A percentile compares a stretch with the other conserved stretches of the same genome.
Conservation (phyloP, 176 grass and related monocot genomes). For the Bolboschoenus planiculmis region DNA sequence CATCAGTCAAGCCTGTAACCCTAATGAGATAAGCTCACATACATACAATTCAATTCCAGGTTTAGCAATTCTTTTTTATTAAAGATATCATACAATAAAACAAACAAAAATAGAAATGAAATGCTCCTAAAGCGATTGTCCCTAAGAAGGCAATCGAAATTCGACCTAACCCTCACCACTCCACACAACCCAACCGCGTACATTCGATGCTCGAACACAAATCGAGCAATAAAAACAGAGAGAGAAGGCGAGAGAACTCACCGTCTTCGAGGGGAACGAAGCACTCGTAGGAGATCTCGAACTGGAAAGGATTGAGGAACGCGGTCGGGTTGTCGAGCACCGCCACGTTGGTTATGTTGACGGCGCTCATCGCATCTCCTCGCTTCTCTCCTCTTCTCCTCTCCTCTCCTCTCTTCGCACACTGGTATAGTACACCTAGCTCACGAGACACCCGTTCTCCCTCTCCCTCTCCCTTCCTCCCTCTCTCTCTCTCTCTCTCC, state of each 20-base stretch:
- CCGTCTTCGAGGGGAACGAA: slow-evolving; percentile 91
- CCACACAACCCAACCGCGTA: neutral
- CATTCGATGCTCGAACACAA: slow-evolving; percentile 26
- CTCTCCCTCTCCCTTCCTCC: neutral
- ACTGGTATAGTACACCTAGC: no score
- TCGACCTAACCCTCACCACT: neutral
- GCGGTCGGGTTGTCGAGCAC: slow-evolving; percentile 94
- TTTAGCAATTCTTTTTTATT: neutral
- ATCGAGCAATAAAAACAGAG: neutral
- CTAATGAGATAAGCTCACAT: neutral
- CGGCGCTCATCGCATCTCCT: slow-evolving; percentile 79
- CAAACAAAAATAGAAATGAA: neutral
- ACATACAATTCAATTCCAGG: neutral
- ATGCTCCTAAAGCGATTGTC: neutral
- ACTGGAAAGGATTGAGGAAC: slow-evolving; percentile 98
- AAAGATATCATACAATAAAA: neutral
- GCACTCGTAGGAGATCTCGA: slow-evolving; percentile 99
- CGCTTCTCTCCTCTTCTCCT: slow-evolving; percentile 1
- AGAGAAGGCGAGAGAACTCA: neutral
- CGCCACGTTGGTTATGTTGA: slow-evolving; percentile 97
- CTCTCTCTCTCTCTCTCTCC: neutral
- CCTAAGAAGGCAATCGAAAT: neutral
- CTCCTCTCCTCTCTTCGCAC: neutral
- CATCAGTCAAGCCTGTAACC: neutral
- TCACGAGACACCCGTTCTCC: no score